Conservation (phyloP, 768 basidiomycete species). For the Clavulina sp. region DNA sequence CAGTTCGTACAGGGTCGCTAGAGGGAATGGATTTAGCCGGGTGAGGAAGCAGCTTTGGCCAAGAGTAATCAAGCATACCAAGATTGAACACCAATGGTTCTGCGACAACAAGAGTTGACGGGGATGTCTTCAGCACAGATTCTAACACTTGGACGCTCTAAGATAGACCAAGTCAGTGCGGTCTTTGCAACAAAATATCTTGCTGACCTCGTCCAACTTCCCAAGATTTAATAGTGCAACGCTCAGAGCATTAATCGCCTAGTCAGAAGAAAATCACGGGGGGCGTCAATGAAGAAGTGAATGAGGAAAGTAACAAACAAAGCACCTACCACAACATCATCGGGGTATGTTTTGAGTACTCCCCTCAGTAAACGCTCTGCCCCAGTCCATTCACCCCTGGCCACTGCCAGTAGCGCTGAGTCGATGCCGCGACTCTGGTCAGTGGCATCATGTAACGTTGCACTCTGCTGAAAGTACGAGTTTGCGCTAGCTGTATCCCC, state of each 20-base stretch:
- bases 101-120: slow-evolving; percentile 52
- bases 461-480: slow-evolving; percentile 37
- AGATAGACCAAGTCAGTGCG: neutral
- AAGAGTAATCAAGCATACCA: slow-evolving; percentile 29
- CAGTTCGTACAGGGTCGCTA: slow-evolving; percentile 73
- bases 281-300: neutral
- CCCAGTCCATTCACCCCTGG: slow-evolving; percentile 50
- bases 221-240: slow-evolving; percentile 58
- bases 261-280: neutral
- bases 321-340: slow-evolving; percentile 43
- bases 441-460: slow-evolving; percentile 26
- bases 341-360: slow-evolving; percentile 35
- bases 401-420: slow-evolving; percentile 39
- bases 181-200: too few species aligned
- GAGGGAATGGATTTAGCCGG: neutral
- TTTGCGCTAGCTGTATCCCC: slow-evolving; percentile 46
- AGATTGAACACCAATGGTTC: slow-evolving; percentile 78
- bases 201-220: slow-evolving; percentile 44
- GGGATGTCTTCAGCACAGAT: slow-evolving; percentile 39
- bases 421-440: slow-evolving; percentile 21
- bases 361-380: slow-evolving; percentile 30
- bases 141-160: slow-evolving; percentile 61
- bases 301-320: neutral
- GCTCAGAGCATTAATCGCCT: slow-evolving; percentile 65
- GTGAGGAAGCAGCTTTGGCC: neutral